Percentiles rank a stretch among this genome's conserved stretches.
Conservation (phyloP, 2,329 filamentous ascomycete genomes). For the Neoascochyta sp. region DNA sequence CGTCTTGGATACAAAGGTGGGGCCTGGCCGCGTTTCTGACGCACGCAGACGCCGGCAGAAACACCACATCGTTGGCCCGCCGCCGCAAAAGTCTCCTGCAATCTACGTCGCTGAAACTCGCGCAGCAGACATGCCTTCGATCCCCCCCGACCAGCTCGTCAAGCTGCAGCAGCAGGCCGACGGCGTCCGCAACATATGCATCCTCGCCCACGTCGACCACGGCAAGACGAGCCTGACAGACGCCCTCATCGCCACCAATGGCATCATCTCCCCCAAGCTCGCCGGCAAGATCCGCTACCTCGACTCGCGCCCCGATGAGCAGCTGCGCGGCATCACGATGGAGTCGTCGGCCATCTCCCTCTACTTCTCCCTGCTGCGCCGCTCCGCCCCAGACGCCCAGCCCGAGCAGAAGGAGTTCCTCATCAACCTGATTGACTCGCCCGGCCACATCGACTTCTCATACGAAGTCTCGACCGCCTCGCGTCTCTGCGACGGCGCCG, state of each 20-base stretch:
- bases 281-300: constrained; percentile 97
- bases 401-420: constrained; percentile 83
- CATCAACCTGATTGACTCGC: constrained; percentile 96
- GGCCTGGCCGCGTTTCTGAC: no score
- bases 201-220: constrained; percentile 94
- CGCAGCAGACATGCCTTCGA: constrained; percentile 71
- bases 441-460: constrained; percentile 97
- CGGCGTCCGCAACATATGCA: constrained; percentile 95
- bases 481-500: constrained; percentile 86
- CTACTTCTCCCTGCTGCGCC: constrained; percentile 86
- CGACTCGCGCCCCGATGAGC: constrained; percentile 93
- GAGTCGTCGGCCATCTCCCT: constrained; percentile 97
- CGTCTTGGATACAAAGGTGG: no score
- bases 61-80: background rate
- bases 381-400: constrained; percentile 62
- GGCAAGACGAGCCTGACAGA: constrained; percentile 97
- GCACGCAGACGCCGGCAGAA: no score
- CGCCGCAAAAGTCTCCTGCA: no score
- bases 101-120: constrained; percentile 3
- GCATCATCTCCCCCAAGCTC: constrained; percentile 96
- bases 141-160: constrained; percentile 85
- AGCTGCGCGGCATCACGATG: constrained; percentile 98
- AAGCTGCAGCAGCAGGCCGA: constrained; percentile 82
- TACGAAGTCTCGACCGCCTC: constrained; percentile 97
- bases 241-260: constrained; percentile 94